phyloP scores from a whole-genome alignment of 2,329 filamentous ascomycete genomes.

The Fusarium annulatum region DNA sequence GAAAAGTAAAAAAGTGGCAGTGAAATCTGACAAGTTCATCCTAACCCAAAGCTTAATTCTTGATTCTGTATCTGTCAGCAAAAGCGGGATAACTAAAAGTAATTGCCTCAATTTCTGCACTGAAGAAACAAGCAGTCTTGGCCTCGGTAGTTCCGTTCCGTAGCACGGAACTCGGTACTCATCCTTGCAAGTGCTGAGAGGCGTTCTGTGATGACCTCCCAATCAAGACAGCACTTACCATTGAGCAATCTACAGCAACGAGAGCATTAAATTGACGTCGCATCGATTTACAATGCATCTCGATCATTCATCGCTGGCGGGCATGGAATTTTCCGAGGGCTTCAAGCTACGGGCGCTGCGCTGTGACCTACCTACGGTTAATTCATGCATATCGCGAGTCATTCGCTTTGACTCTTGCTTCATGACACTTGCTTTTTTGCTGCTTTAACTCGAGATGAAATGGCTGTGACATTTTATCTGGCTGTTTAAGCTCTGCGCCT shows the following conservation, averaged over 20 bases:
- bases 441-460: too few relatives aligned
- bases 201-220: not conserved
- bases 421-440: not conserved
- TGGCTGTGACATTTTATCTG: not conserved
- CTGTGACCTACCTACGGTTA: not conserved
- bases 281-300: not conserved
- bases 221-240: not conserved
- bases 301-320: not conserved
- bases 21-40: not conserved
- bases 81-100: not conserved
- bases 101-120: not conserved
- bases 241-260: not conserved
- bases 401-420: not conserved
- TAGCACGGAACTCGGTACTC: not conserved
- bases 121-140: not conserved
- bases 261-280: not conserved
- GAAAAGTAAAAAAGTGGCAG: not conserved
- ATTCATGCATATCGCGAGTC: conserved; percentile 3
- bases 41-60: not conserved
- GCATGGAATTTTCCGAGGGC: not conserved
- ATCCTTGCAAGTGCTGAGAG: not conserved
- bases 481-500: not conserved
- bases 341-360: not conserved
- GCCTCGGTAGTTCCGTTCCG: not conserved
- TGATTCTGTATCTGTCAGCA: not conserved